These are phyloP conservation scores for Mentha longifolia DNA, from an alignment of 257 asterid species.

Conservation along the genomic window DNA sequence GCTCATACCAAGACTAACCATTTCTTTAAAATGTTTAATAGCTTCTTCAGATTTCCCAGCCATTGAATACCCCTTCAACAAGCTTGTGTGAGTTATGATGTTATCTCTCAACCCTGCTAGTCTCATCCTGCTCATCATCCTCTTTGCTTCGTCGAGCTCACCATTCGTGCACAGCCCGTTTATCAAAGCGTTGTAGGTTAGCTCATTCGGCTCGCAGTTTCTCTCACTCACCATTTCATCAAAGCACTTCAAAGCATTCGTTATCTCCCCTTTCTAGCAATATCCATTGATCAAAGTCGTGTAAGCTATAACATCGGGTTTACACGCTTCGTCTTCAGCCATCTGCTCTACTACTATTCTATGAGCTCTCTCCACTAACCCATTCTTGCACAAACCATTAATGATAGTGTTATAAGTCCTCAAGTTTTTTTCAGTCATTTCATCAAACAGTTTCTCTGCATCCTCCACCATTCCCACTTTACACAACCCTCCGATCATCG, in stretches of 20 bases:
- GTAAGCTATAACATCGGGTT: constrained; percentile 45
- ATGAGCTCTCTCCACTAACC: constrained; percentile 42
- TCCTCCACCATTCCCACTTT: constrained; percentile 47
- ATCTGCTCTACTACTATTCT: constrained; percentile 37
- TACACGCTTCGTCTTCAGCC: constrained; percentile 37
- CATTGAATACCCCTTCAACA: constrained; percentile 54
- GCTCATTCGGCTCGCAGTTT: constrained; percentile 44
- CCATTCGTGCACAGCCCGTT: constrained; percentile 56
- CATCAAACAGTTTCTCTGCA: constrained; percentile 56
- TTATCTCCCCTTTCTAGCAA: constrained; percentile 45
- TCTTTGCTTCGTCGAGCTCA: constrained; percentile 48
- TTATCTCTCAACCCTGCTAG: constrained; percentile 46
- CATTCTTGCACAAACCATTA: constrained; percentile 54
- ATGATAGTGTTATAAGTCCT: constrained; percentile 45
- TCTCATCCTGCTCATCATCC: constrained; percentile 55
- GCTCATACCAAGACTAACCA: constrained; percentile 43
- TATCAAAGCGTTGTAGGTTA: constrained; percentile 54
- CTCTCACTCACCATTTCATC: constrained; percentile 44
- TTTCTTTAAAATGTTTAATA: constrained; percentile 49
- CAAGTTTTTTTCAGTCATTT: constrained; percentile 44
- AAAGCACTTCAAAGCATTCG: constrained; percentile 47
- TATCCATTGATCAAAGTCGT: constrained; percentile 55
- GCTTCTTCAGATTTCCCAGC: constrained; percentile 54
- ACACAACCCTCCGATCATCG: constrained; percentile 50
- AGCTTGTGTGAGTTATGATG: constrained; percentile 47